Percentiles rank a stretch among this genome's conserved stretches.
Evolutionary conservation across 75 land plant genomes (phyloP).

Genomic region (Sequoiadendron giganteum): DNA sequence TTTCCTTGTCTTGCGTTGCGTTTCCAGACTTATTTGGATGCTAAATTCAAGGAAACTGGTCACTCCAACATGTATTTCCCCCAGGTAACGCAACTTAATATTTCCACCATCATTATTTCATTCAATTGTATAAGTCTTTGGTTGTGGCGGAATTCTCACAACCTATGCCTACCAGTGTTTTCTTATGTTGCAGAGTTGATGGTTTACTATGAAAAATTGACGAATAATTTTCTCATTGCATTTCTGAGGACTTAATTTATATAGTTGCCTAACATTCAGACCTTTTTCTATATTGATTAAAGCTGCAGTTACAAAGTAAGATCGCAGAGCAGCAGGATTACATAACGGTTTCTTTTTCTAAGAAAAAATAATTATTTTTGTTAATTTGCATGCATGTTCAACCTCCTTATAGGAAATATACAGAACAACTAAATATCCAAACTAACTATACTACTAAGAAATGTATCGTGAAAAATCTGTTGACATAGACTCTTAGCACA

Average conservation of each 20-base stretch:
- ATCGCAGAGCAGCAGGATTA: too few relatives aligned
- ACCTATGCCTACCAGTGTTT: not conserved
- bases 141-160: not conserved
- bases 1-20: not conserved
- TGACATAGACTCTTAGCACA: not conserved
- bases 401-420: not conserved
- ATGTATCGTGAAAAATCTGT: not conserved
- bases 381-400: not conserved
- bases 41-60: slow-evolving; percentile 95
- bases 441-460: not conserved
- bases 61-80: slow-evolving; percentile 99
- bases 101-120: not conserved
- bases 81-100: slow-evolving; percentile 43
- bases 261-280: not conserved
- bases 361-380: not conserved
- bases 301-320: too few relatives aligned
- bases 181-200: not conserved
- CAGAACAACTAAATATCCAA: too few relatives aligned
- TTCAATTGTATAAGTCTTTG: not conserved
- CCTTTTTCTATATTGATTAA: too few relatives aligned
- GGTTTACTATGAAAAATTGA: not conserved
- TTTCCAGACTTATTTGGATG: slow-evolving; percentile 77
- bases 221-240: not conserved
- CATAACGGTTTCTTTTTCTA: not conserved
- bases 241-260: not conserved